phyloP scores from a whole-genome alignment of 1,284 basidiomycete species.

The Fomes fomentarius region DNA sequence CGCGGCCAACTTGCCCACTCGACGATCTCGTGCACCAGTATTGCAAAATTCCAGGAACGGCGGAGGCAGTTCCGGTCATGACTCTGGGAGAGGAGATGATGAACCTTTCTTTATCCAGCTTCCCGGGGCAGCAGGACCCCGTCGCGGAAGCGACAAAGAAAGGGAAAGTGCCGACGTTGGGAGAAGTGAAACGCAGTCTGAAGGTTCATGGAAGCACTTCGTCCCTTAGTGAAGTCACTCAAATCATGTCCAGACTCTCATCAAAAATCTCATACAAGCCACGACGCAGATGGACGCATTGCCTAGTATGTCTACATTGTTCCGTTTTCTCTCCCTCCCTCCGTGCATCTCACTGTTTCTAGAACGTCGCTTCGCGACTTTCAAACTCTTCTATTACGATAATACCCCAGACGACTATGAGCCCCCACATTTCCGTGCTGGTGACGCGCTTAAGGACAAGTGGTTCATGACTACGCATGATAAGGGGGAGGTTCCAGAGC shows the following conservation, averaged over 20 bases:
- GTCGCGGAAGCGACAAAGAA: constrained; percentile 54
- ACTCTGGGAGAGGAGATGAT: constrained; percentile 61
- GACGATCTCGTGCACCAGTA: constrained; percentile 46
- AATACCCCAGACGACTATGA: constrained; percentile 77
- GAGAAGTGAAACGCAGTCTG: constrained; percentile 74
- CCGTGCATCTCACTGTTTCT: not conserved
- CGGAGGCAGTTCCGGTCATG: constrained; percentile 64
- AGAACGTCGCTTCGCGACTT: constrained; percentile 82
- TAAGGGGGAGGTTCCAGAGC: constrained; percentile 68
- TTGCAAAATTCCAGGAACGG: constrained; percentile 58
- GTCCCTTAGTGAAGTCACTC: not conserved
- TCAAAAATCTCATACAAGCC: constrained; percentile 74
- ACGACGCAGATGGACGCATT: constrained; percentile 78
- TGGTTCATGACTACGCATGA: constrained; percentile 81
- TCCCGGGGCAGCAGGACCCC: constrained; percentile 45
- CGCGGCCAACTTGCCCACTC: not conserved
- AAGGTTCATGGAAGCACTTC: constrained; percentile 47
- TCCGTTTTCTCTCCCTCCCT: not conserved
- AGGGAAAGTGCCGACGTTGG: constrained; percentile 65
- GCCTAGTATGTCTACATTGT: constrained; percentile 54
- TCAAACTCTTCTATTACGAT: constrained; percentile 81
- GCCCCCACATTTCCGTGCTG: constrained; percentile 72
- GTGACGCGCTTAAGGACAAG: constrained; percentile 66
- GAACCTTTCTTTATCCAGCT: constrained; percentile 49
- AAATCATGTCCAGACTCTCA: constrained; percentile 50